Base-by-base conservation (phyloP, 164 flowering plant genomes). In the Dillenia turbinata region DNA sequence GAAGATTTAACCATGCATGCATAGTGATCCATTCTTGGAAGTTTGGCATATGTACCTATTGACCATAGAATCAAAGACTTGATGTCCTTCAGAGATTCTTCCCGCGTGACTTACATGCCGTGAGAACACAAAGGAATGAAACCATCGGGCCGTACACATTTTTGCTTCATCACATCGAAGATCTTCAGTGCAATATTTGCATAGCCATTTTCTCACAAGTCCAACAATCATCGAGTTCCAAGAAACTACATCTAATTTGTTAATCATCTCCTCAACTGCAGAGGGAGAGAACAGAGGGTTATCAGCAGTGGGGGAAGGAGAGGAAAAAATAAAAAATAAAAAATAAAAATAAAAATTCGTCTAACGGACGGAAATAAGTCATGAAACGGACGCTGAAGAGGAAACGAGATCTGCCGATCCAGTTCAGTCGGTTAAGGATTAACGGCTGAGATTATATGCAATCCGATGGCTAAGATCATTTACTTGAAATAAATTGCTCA, bases 181-280 rank as follows among this genome's bases (percentile, higher is more conserved):
- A 79, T 66, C 55, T 70, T 49, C 10, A 90, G 74, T 14, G 94
- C 96, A 69, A 74, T 72, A 57, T 81, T 83, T 24, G 86, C 97
- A 72, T 75, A 77, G 10, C 98, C 98, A 79, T 87, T 69, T 89
- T 90, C 1, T 19, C 22, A 94, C 97, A 61, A 79, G 76, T 60
- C 96, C 98, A 56, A 81, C 88, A 46, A 93, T 87, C 84, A 93
- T 80, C 6, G 94, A 87, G 75, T 93, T 93, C 97, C 97, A 93
- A 7, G 90, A 77, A 19, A 19, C 22, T 19, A 19, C 22, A 19
- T 19, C 22, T 19, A 19, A 19, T 19, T 78, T 88, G 50, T 57
- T 56, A 10, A n/a, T 56, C 82, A 88, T 81, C 76, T 85, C 88
- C 33, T 65, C 58, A 68, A 93, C 22, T 19, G 22, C 22, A 19